phyloP scores from a whole-genome alignment of 306 rosid species.

The Astragalus membranaceus region DNA sequence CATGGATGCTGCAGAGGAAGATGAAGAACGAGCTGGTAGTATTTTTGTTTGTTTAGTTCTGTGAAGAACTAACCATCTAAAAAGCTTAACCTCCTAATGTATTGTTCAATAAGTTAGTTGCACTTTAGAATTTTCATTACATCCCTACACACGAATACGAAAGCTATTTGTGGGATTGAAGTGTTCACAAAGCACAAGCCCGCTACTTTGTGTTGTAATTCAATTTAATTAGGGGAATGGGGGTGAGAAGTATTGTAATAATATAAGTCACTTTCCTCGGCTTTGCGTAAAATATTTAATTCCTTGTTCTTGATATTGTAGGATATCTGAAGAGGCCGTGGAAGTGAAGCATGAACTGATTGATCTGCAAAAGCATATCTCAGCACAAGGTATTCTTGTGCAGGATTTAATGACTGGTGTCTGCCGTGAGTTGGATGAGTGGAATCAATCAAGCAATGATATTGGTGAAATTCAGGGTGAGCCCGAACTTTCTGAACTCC shows the following conservation, averaged over 20 bases:
- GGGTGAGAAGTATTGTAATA: background rate
- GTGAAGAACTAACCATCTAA: background rate
- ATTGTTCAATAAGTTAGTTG: background rate
- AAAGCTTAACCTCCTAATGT: background rate
- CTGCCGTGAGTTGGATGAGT: conserved; percentile 74
- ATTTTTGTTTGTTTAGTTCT: conserved; percentile 2
- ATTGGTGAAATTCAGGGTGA: conserved; percentile 35
- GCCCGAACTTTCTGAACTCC: conserved; percentile 38
- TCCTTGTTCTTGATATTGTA: conserved; percentile 28
- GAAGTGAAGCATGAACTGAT: conserved; percentile 87
- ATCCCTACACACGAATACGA: background rate
- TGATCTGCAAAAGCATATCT: conserved; percentile 84
- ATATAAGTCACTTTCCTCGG: background rate
- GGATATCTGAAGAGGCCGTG: conserved; percentile 96
- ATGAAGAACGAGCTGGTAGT: background rate
- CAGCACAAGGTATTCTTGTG: conserved; percentile 84
- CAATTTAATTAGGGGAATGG: too few species aligned
- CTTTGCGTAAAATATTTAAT: background rate
- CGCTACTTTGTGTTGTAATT: background rate
- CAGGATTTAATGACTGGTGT: conserved; percentile 95
- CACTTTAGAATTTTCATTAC: background rate
- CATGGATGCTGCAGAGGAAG: conserved; percentile 2
- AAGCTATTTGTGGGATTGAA: background rate
- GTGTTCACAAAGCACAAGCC: background rate
- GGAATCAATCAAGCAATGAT: conserved; percentile 50